A percentile compares a stretch with the other conserved stretches of the same genome.
Evolutionary conservation across 2,329 filamentous ascomycete species (phyloP).

Genomic region (Epicoccum sorghinum): DNA sequence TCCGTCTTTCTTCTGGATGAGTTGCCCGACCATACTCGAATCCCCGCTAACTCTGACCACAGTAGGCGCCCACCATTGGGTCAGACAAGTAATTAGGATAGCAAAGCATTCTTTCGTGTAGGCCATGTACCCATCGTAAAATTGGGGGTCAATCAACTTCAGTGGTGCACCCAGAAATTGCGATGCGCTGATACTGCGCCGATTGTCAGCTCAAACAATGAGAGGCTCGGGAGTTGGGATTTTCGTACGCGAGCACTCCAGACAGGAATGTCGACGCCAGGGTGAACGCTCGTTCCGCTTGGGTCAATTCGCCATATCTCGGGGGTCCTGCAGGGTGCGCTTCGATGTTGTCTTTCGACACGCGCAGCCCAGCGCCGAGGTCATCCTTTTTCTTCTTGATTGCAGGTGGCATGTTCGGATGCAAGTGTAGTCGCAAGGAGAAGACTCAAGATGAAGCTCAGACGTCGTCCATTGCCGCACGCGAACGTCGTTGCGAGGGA

Average conservation of each 20-base stretch:
- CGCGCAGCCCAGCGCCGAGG: constrained; percentile 51
- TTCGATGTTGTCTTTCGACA: constrained; percentile 51
- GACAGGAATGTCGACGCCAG: constrained; percentile 58
- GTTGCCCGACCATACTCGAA: constrained; percentile 76
- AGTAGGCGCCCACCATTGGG: constrained; percentile 86
- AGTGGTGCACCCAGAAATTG: constrained; percentile 78
- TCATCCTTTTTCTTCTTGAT: constrained; percentile 45
- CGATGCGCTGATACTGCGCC: constrained; percentile 62
- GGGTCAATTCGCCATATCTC: constrained; percentile 54
- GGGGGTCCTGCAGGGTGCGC: constrained; percentile 52
- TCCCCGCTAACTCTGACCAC: constrained; percentile 84
- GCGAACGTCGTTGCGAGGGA: constrained; percentile 12
- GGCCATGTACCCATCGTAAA: constrained; percentile 86
- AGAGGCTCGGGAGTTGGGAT: not conserved
- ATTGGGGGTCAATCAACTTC: constrained; percentile 75
- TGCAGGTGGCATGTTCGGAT: constrained; percentile 28
- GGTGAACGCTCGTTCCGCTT: constrained; percentile 58
- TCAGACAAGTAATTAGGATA: constrained; percentile 77
- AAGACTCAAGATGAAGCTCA: constrained; percentile 3
- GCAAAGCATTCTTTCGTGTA: constrained; percentile 86
- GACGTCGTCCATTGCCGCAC: constrained; percentile 17
- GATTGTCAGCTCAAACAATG: constrained; percentile 19
- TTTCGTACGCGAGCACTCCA: constrained; percentile 53
- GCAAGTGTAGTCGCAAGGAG: not conserved
- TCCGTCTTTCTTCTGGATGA: constrained; percentile 72